Conservation (phyloP, 1,284 basidiomycete species). For the Puccinia hordei region DNA sequence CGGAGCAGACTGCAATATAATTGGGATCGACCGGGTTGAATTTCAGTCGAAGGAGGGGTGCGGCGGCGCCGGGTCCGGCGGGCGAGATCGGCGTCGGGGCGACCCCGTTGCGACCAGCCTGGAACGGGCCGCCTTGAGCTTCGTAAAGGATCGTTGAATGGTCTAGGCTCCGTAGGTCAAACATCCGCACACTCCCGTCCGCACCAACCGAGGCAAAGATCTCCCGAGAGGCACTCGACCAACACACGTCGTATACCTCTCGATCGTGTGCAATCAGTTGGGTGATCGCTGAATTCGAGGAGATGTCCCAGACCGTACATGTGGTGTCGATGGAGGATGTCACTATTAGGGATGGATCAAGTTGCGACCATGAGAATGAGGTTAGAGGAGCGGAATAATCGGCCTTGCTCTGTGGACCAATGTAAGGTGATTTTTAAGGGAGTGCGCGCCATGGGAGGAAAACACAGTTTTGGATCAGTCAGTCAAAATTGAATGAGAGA, state of each 20-base stretch:
- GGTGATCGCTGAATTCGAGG: constrained; percentile 90
- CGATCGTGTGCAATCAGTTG: constrained; percentile 95
- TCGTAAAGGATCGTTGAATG: constrained; percentile 99
- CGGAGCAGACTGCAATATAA: constrained; percentile 90
- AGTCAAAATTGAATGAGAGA: not conserved
- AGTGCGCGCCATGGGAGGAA: not conserved
- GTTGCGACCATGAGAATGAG: constrained; percentile 95
- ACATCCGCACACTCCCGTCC: constrained; percentile 92
- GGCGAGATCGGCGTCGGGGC: constrained; percentile 64
- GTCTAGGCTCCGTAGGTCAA: constrained; percentile 91
- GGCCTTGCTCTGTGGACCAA: constrained; percentile 71
- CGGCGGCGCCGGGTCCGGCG: constrained; percentile 64
- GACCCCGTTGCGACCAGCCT: constrained; percentile 60
- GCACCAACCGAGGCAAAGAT: constrained; percentile 98
- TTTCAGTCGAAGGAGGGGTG: constrained; percentile 77
- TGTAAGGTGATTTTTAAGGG: not conserved
- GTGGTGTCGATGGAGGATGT: constrained; percentile 75
- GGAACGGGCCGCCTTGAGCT: constrained; percentile 69
- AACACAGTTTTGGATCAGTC: constrained; percentile 7
- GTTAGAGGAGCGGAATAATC: constrained; percentile 84
- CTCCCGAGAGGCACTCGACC: constrained; percentile 96
- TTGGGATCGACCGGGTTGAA: constrained; percentile 84
- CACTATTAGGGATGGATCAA: constrained; percentile 87
- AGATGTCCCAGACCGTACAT: constrained; percentile 77
- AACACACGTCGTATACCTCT: constrained; percentile 92